A percentile compares a stretch with the other conserved stretches of the same genome.
Conservation (phyloP, 257 asterid species). For the Striga asiatica region DNA sequence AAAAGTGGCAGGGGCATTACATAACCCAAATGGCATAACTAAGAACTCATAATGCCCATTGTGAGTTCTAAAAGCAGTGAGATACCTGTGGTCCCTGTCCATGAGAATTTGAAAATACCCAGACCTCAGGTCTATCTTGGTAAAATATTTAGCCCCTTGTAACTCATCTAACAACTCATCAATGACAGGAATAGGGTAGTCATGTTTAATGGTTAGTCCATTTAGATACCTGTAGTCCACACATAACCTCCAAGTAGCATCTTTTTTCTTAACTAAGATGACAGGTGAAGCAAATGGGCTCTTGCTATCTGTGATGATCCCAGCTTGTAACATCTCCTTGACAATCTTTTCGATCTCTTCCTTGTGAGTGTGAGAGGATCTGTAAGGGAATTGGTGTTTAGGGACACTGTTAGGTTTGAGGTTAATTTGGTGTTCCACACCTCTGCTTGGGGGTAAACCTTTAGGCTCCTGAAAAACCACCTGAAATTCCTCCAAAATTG, state of each 20-base stretch:
- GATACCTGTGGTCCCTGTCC: background rate
- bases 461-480: too few species aligned
- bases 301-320: too few species aligned
- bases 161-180: background rate
- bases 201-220: too few species aligned
- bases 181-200: background rate
- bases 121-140: background rate
- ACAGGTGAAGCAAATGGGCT: too few species aligned
- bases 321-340: background rate
- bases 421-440: background rate
- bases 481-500: too few species aligned
- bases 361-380: too few species aligned
- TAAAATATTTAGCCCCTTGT: background rate
- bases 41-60: too few species aligned
- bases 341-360: too few species aligned
- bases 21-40: background rate
- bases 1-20: background rate
- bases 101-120: background rate
- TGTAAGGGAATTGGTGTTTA: too few species aligned
- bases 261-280: background rate
- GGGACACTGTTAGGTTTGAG: too few species aligned
- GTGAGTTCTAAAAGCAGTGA: background rate
- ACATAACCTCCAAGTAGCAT: background rate
- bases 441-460: background rate
- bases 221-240: too few species aligned